A percentile compares a stretch with the other conserved stretches of the same genome.
These are phyloP conservation scores for Aplosporella prunicola DNA, from an alignment of 2,329 filamentous ascomycete genomes.

Conservation along the genomic window DNA sequence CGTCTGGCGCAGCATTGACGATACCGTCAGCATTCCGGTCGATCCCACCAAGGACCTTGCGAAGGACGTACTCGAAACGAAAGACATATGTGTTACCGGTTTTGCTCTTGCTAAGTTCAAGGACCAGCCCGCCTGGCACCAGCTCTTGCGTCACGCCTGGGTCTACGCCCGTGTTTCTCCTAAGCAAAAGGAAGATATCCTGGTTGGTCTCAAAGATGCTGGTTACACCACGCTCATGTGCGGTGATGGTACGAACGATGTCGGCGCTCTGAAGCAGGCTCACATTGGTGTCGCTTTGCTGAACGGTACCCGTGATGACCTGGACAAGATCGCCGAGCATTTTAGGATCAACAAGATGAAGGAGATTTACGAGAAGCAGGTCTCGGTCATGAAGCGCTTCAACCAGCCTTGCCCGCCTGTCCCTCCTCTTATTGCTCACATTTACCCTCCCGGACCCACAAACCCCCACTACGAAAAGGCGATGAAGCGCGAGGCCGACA, in stretches of 20 bases:
- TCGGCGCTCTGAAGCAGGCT: conserved; percentile 93
- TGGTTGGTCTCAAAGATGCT: conserved; percentile 91
- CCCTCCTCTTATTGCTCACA: conserved; percentile 81
- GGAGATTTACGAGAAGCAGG: conserved; percentile 96
- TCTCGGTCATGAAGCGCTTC: conserved; percentile 84
- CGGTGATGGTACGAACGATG: conserved; percentile 96
- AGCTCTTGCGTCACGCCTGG: conserved; percentile 83
- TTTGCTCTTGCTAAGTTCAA: conserved; percentile 88
- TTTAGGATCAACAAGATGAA: conserved; percentile 95
- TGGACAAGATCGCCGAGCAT: conserved; percentile 86
- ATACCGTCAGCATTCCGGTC: conserved; percentile 75
- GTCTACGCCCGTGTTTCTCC: conserved; percentile 97
- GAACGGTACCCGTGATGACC: conserved; percentile 86
- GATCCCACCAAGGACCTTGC: conserved; percentile 76
- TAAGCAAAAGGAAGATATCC: conserved; percentile 97
- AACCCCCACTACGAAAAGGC: conserved; percentile 96
- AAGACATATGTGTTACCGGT: conserved; percentile 92
- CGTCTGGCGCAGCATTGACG: conserved; percentile 92
- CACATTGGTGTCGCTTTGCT: conserved; percentile 94
- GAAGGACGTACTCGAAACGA: conserved; percentile 65
- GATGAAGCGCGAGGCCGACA: conserved; percentile 73
- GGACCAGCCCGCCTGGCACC: conserved; percentile 63
- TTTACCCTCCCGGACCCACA: conserved; percentile 80
- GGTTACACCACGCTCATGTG: conserved; percentile 99
- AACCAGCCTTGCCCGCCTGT: conserved; percentile 90